These are phyloP conservation scores for Aspergillus aculeatus DNA, from an alignment of 2,329 filamentous ascomycete species.

Conservation along the genomic window DNA sequence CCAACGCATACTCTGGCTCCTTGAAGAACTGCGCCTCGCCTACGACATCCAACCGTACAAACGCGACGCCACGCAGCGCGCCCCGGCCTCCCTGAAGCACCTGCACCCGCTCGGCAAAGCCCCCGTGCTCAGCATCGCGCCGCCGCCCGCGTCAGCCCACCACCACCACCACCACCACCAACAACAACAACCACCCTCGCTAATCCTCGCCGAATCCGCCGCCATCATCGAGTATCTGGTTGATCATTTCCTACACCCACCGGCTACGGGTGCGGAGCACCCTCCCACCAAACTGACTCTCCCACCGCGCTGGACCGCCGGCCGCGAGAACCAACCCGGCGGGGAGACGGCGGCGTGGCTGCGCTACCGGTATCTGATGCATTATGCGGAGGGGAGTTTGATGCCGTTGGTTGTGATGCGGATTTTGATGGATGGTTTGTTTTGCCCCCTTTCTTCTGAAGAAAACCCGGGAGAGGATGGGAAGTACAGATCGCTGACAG, in stretches of 20 bases:
- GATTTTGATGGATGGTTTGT: background rate
- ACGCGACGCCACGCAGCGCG: conserved; percentile 61
- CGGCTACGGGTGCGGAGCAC: too few species aligned
- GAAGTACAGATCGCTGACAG: too few species aligned
- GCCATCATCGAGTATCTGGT: conserved; percentile 79
- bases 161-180: too few species aligned
- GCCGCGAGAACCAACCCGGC: conserved; percentile 55
- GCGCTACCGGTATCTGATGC: conserved; percentile 67
- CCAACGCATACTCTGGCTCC: conserved; percentile 79
- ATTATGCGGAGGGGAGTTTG: conserved; percentile 81
- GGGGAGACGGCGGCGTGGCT: conserved; percentile 61
- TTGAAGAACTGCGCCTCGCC: conserved; percentile 75
- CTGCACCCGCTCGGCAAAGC: conserved; percentile 86
- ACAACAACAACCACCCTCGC: conserved; percentile 39
- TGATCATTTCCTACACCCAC: conserved; percentile 60
- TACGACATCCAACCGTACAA: conserved; percentile 81
- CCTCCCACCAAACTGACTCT: conserved; percentile 46
- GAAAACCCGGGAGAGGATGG: too few species aligned
- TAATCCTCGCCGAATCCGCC: conserved; percentile 77
- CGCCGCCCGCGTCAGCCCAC: background rate
- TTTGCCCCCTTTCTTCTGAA: too few species aligned
- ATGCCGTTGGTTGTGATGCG: conserved; percentile 49
- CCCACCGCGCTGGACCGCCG: conserved; percentile 51
- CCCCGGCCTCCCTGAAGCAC: conserved; percentile 71
- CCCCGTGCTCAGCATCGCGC: conserved; percentile 67